Percentiles rank a stretch among this genome's conserved stretches.
Conservation (phyloP, 164 flowering plant species). For the Magnolia kwangsiensis region DNA sequence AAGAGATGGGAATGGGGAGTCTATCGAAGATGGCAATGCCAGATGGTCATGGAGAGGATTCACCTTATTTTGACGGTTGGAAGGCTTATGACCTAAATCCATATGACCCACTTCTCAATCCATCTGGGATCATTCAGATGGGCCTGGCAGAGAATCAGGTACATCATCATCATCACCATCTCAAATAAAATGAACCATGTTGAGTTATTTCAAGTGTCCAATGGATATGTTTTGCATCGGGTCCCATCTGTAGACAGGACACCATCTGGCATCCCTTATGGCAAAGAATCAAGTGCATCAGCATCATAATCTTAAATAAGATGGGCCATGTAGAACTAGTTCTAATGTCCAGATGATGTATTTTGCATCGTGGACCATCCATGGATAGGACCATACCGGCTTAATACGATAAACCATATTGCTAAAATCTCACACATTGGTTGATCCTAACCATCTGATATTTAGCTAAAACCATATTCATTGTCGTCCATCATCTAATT, state of each 20-base stretch:
- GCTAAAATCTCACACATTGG: too few relatives aligned
- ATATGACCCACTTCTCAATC: constrained; percentile 45
- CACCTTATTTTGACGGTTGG: constrained; percentile 71
- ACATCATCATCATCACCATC: not conserved
- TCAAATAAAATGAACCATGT: not conserved
- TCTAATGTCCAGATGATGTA: too few relatives aligned
- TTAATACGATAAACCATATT: too few relatives aligned
- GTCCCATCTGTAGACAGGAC: not conserved
- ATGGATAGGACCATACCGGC: too few relatives aligned
- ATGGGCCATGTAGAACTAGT: too few relatives aligned
- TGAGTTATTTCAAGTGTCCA: not conserved
- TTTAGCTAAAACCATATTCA: too few relatives aligned
- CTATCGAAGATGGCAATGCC: constrained; percentile 11
- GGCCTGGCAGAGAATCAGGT: constrained; percentile 80
- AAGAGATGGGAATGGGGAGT: not conserved
- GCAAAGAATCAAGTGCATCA: too few relatives aligned
- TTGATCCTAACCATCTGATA: too few relatives aligned
- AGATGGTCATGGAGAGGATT: constrained; percentile 55
- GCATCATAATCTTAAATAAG: too few relatives aligned
- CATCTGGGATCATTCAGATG: constrained; percentile 65
- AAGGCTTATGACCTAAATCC: constrained; percentile 63
- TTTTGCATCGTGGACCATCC: too few relatives aligned
- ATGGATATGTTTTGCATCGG: not conserved
- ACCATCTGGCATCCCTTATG: too few relatives aligned
- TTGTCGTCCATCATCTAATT: too few relatives aligned